phyloP scores from a whole-genome alignment of 2,329 filamentous ascomycete species.

The Aspergillus caelatus region DNA sequence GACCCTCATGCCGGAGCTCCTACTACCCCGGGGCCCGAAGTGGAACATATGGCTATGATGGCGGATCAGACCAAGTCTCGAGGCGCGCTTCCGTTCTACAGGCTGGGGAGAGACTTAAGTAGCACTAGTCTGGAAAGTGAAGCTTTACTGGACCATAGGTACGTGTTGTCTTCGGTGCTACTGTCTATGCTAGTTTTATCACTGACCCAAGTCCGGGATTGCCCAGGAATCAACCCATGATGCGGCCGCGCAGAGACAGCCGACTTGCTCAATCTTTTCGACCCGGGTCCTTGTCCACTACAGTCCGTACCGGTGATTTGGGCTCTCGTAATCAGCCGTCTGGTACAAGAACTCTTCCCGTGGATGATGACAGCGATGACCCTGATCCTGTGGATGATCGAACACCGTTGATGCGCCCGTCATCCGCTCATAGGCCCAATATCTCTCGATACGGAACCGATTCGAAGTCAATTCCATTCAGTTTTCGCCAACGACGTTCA shows the following conservation, averaged over 20 bases:
- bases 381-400: conserved; percentile 50
- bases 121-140: conserved; percentile 88
- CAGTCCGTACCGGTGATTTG: conserved; percentile 49
- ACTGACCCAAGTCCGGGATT: conserved; percentile 10
- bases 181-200: not conserved
- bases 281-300: conserved; percentile 34
- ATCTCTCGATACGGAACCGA: conserved; percentile 39
- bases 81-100: conserved; percentile 55
- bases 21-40: conserved; percentile 51
- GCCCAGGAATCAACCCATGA: conserved; percentile 59
- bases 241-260: conserved; percentile 66
- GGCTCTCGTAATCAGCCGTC: conserved; percentile 36
- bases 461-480: conserved; percentile 27
- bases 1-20: conserved; percentile 54
- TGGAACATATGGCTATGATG: conserved; percentile 32
- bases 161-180: conserved; percentile 24
- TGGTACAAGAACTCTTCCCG: conserved; percentile 29
- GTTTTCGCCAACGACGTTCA: conserved; percentile 27
- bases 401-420: conserved; percentile 55
- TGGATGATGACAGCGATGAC: conserved; percentile 32
- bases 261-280: conserved; percentile 43
- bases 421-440: conserved; percentile 36
- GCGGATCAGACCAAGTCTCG: conserved; percentile 29
- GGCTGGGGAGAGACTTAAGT: conserved; percentile 66
- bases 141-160: conserved; percentile 84